Evolutionary conservation across 805 yeast genomes (phyloP), one percentile per base, ranked within the genome.

Genomic region (Millerago galiae): DNA sequence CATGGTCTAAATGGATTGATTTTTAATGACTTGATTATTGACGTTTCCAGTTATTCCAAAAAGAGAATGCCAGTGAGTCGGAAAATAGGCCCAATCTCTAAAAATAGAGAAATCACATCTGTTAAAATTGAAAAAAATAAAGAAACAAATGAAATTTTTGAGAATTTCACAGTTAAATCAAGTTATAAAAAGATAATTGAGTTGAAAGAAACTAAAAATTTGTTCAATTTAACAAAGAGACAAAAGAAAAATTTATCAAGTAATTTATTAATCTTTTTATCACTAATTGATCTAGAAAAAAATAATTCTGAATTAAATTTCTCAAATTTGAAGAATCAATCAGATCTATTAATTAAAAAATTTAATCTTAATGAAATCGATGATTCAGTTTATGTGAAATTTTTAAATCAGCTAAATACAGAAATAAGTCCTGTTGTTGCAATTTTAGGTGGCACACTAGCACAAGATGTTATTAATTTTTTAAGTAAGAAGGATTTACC

Each of bases 381-480:
- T 14, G 65, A 71, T 10, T 70, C 69, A 2, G 62, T 70, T 40
- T 48, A 75, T 21, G 58, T 63, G 5, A 55, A 62, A 21, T 59
- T 81, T 35, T 49, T 71, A 1, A 60, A 55, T 16, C 87, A 83
- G 55, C 71, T 56, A 14, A 62, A 65, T 24, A 58, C 87, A 2
- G 95, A 89, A 55, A 76, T 84, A 50, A 74, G 88, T 10, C 96
- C 97, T 1, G 81, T 81, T 0, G 79, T 93, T 5, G 95, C 98
- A 1, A 75, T 93, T 2, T 52, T 91, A 7, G 99, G 98, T 6
- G 99, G 98, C 1, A 73, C 87, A 1, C 62, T 91, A 18, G 84
- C 95, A 2, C 99, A 93, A 62, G 96, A 90, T 59, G 82, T 88
- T 12, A 83, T 93, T 36, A 93, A 93, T 63, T 78, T 73, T 42